Evolutionary conservation across 164 flowering plant genomes (phyloP).

Genomic region (Aristolochia californica): DNA sequence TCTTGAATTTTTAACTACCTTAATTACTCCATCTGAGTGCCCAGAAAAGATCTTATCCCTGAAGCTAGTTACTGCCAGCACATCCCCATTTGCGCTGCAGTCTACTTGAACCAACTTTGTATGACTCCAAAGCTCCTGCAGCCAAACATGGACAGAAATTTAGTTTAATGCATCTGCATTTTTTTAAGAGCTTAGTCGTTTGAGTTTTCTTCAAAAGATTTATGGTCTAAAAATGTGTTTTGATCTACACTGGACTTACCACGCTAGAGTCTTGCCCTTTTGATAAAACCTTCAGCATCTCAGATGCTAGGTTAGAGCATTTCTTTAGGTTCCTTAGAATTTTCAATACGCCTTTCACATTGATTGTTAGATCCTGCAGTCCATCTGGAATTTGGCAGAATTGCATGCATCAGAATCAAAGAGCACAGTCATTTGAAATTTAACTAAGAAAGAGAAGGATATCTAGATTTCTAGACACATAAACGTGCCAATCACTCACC

Average conservation of each 20-base stretch:
- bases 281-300: slow-evolving; percentile 52
- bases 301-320: slow-evolving; percentile 43
- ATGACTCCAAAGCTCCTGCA: slow-evolving; percentile 63
- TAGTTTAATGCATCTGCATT: neutral
- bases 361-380: slow-evolving; percentile 28
- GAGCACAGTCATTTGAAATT: neutral
- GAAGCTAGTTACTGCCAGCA: slow-evolving; percentile 45
- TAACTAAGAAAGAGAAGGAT: neutral
- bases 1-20: slow-evolving; percentile 24
- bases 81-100: slow-evolving; percentile 61
- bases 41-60: slow-evolving; percentile 61
- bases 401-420: neutral
- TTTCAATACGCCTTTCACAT: slow-evolving; percentile 53
- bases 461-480: neutral
- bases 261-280: slow-evolving; percentile 44
- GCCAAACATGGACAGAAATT: slow-evolving; percentile 6
- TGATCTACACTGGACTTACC: slow-evolving; percentile 27
- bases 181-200: too few species aligned
- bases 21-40: slow-evolving; percentile 75
- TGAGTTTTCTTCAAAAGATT: too few species aligned
- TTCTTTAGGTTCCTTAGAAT: slow-evolving; percentile 59
- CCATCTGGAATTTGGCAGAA: slow-evolving; percentile 39
- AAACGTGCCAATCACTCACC: slow-evolving; percentile 27
- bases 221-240: too few species aligned
- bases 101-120: slow-evolving; percentile 55